phyloP scores from a whole-genome alignment of 2,329 filamentous ascomycete genomes.

The Fusarium transvaalense region DNA sequence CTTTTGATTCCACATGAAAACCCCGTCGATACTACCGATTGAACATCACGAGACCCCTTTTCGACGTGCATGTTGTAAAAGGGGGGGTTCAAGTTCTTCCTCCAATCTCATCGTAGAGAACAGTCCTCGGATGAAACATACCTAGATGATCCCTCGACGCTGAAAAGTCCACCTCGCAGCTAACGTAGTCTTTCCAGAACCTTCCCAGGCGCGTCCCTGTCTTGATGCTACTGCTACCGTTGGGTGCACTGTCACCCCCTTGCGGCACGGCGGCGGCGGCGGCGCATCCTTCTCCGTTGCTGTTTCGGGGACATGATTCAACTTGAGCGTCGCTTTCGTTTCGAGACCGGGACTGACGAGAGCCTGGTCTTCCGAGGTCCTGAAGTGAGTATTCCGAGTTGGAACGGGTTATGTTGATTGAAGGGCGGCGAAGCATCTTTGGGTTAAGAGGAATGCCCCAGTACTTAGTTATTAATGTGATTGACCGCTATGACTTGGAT shows the following conservation, averaged over 20 bases:
- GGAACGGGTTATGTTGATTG: slow-evolving; percentile 21
- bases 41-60: slow-evolving; percentile 16
- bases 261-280: slow-evolving; percentile 40
- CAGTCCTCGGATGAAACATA: slow-evolving; percentile 20
- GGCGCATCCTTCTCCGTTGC: slow-evolving; percentile 32
- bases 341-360: background rate
- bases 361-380: slow-evolving; percentile 26
- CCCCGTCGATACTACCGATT: background rate
- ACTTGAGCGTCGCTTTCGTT: background rate
- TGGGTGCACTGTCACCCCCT: slow-evolving; percentile 1
- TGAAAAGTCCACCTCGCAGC: slow-evolving; percentile 46
- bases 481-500: too few species aligned
- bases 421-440: slow-evolving; percentile 21
- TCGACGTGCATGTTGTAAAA: background rate
- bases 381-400: slow-evolving; percentile 43
- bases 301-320: slow-evolving; percentile 7
- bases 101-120: slow-evolving; percentile 22
- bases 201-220: slow-evolving; percentile 9
- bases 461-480: background rate
- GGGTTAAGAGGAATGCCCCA: background rate
- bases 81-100: slow-evolving; percentile 16
- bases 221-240: background rate
- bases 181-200: slow-evolving; percentile 43
- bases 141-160: slow-evolving; percentile 46
- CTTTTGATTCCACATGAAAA: background rate